phyloP scores from a whole-genome alignment of 768 basidiomycete species.

The Scleroderma bovista region DNA sequence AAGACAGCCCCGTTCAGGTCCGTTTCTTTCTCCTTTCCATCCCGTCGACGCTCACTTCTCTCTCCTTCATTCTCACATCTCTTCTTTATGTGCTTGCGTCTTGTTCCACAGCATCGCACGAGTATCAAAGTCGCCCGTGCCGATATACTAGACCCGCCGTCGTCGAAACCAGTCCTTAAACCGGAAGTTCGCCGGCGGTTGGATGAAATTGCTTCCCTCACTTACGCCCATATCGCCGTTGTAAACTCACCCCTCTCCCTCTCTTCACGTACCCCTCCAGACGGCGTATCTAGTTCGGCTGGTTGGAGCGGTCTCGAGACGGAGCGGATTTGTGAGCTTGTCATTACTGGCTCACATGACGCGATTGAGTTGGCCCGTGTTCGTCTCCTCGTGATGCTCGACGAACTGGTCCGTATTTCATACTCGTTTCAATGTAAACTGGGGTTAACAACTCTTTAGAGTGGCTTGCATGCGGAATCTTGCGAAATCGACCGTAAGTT shows the following conservation, averaged over 20 bases:
- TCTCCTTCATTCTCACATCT: slow-evolving; percentile 7
- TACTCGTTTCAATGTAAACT: background rate
- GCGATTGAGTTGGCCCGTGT: slow-evolving; percentile 90
- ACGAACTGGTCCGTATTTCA: slow-evolving; percentile 72
- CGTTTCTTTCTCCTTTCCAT: slow-evolving; percentile 12
- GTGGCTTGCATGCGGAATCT: slow-evolving; percentile 83
- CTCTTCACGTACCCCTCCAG: slow-evolving; percentile 70
- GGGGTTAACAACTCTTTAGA: slow-evolving; percentile 38
- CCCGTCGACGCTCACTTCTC: slow-evolving; percentile 9
- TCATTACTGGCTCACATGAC: slow-evolving; percentile 84
- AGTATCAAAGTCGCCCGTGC: slow-evolving; percentile 88
- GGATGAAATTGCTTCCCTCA: slow-evolving; percentile 92
- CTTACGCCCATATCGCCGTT: slow-evolving; percentile 90
- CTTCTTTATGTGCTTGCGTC: slow-evolving; percentile 6
- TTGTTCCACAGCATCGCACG: slow-evolving; percentile 60
- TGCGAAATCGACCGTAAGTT: slow-evolving; percentile 95
- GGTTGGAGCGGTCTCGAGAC: slow-evolving; percentile 91
- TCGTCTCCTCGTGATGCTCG: slow-evolving; percentile 86
- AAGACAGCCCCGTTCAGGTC: slow-evolving; percentile 86
- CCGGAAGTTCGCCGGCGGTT: slow-evolving; percentile 75
- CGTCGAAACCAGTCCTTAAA: slow-evolving; percentile 76
- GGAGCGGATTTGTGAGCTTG: slow-evolving; percentile 89
- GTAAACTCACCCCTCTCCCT: slow-evolving; percentile 79
- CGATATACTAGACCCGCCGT: slow-evolving; percentile 84
- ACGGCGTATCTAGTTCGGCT: slow-evolving; percentile 68